Percentiles rank a stretch among this genome's conserved stretches.
phyloP scores from a whole-genome alignment of 2,329 filamentous ascomycete species.

The Diplocarpon rosae region DNA sequence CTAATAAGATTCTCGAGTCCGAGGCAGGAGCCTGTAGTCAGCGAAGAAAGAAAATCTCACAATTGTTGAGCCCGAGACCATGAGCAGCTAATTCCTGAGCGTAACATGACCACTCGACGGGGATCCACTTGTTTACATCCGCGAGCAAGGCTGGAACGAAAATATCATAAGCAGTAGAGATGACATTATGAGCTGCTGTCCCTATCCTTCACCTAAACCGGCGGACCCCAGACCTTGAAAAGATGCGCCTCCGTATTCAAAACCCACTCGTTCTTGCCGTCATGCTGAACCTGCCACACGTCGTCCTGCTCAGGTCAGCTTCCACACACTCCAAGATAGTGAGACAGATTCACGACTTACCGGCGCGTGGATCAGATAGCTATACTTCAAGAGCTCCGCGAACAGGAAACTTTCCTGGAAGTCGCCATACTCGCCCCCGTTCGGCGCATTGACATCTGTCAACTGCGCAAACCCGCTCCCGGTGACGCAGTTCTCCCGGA shows the following conservation, averaged over 20 bases:
- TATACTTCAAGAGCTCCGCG: slow-evolving; percentile 79
- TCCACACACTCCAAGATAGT: slow-evolving; percentile 1
- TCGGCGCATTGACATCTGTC: slow-evolving; percentile 49
- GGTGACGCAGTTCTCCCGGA: slow-evolving; percentile 51
- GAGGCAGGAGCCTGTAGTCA: too few relatives aligned
- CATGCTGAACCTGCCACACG: slow-evolving; percentile 42
- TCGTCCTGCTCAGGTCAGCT: slow-evolving; percentile 18
- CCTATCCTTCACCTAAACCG: slow-evolving; percentile 11
- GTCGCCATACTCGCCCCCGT: slow-evolving; percentile 52
- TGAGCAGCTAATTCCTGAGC: too few relatives aligned
- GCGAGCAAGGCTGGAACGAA: too few relatives aligned
- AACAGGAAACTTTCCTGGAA: slow-evolving; percentile 84
- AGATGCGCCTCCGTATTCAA: slow-evolving; percentile 59
- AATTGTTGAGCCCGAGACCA: too few relatives aligned
- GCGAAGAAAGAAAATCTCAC: too few relatives aligned
- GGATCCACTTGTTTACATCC: too few relatives aligned
- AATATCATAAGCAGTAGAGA: too few relatives aligned
- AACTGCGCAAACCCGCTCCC: slow-evolving; percentile 59
- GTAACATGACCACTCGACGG: too few relatives aligned
- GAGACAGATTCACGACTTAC: slow-evolving; percentile 15
- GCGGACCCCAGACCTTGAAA: slow-evolving; percentile 32
- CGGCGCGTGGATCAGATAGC: slow-evolving; percentile 49
- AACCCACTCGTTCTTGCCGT: slow-evolving; percentile 43
- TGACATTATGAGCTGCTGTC: too few relatives aligned
- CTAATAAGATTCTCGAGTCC: too few relatives aligned